Evolutionary conservation across 495 filamentous ascomycete genomes (phyloP).

Genomic region (Saxophila tyrrhenica): DNA sequence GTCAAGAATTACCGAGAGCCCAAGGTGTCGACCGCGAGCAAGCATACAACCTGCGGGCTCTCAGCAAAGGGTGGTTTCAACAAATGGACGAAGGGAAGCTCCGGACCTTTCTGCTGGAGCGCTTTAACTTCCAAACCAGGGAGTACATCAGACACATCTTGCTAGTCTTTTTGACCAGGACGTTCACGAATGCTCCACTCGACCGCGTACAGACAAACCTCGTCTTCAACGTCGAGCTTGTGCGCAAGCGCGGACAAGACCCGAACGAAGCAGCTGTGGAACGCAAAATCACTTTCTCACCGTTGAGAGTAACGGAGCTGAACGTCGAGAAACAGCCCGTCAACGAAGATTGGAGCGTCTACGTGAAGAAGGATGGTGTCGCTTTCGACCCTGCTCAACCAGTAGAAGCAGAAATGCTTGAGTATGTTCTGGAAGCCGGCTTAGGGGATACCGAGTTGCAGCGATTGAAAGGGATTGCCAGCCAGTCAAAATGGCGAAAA

Average conservation of each 20-base stretch:
- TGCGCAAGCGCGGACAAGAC: background rate
- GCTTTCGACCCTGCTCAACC: constrained; percentile 14
- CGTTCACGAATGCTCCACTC: background rate
- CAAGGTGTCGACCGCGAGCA: constrained; percentile 15
- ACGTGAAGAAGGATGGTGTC: constrained; percentile 5
- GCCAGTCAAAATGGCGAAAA: background rate
- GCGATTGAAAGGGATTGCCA: background rate
- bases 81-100: constrained; percentile 19
- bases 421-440: constrained; percentile 8
- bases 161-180: constrained; percentile 5
- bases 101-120: constrained; percentile 8
- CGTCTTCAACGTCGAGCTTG: constrained; percentile 2
- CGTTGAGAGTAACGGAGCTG: constrained; percentile 3
- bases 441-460: background rate
- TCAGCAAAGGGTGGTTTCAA: constrained; percentile 17
- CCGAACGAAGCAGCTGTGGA: constrained; percentile 2
- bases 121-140: constrained; percentile 18
- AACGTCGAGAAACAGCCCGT: constrained; percentile 4
- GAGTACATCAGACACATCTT: constrained; percentile 12
- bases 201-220: constrained; percentile 4
- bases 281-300: constrained; percentile 10
- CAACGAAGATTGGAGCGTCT: constrained; percentile 11
- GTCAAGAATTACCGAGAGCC: constrained; percentile 18
- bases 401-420: constrained; percentile 13
- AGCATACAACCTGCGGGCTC: constrained; percentile 12